phyloP scores from a whole-genome alignment of 2,329 filamentous ascomycete genomes.

The Cyclaneusma minus region DNA sequence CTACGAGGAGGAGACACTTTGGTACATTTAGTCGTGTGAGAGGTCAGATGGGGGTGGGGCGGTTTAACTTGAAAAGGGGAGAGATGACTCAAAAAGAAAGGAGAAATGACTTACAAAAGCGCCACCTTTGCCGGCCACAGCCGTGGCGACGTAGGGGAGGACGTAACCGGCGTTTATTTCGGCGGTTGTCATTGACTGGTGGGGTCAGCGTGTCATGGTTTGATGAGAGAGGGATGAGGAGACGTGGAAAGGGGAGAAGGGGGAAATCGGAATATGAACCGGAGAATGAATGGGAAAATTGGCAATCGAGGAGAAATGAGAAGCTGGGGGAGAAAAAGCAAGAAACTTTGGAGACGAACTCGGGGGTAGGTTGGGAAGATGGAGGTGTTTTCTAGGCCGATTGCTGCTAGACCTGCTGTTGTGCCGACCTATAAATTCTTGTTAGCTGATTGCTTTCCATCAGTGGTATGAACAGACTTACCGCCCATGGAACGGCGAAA shows the following conservation, averaged over 20 bases:
- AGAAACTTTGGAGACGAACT: no score
- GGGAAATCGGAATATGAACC: no score
- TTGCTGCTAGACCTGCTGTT: conserved; percentile 27
- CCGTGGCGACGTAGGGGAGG: conserved; percentile 16
- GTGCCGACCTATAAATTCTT: conserved; percentile 29
- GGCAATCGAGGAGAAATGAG: no score
- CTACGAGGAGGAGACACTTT: conserved; percentile 27
- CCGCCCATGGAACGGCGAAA: conserved; percentile 31
- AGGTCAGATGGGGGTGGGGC: conserved; percentile 3
- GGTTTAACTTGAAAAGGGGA: conserved; percentile 9
- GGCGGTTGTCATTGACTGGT: conserved; percentile 9
- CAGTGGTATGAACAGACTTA: no score
- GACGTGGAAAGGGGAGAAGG: no score
- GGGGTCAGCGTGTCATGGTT: no score
- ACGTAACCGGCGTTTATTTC: conserved; percentile 13
- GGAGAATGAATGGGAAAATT: no score
- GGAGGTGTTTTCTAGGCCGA: conserved; percentile 25
- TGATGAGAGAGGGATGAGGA: no score
- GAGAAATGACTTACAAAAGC: conserved; percentile 17
- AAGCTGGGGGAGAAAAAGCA: no score
- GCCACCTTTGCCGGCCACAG: conserved; percentile 15
- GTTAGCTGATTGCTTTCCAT: no score
- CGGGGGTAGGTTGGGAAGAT: conserved; percentile 22
- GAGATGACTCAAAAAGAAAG: conserved; percentile 25
- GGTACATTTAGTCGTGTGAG: conserved; percentile 18